Percentiles rank a stretch among this genome's conserved stretches.
Evolutionary conservation across 345 rosid genomes (phyloP).

Genomic region (Salix arbutifolia): DNA sequence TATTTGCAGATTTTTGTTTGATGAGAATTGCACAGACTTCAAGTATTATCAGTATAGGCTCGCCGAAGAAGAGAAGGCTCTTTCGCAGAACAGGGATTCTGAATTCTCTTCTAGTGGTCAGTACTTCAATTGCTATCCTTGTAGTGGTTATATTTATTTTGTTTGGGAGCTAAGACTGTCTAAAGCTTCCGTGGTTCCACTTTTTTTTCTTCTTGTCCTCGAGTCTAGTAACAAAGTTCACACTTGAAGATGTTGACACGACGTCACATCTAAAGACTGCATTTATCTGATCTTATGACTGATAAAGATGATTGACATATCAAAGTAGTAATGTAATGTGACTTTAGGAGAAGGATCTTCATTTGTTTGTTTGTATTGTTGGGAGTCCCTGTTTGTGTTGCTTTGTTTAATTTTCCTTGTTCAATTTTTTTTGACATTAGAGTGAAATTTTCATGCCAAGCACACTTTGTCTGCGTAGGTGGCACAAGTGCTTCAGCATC

Average conservation of each 20-base stretch:
- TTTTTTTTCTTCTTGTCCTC: neutral
- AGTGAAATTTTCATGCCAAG: constrained; percentile 10
- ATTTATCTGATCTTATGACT: neutral
- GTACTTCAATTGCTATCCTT: constrained; percentile 11
- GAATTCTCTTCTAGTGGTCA: constrained; percentile 47
- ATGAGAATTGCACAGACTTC: constrained; percentile 74
- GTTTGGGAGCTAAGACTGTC: neutral
- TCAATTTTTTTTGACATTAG: neutral
- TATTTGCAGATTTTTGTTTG: constrained; percentile 71
- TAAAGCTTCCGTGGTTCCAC: neutral
- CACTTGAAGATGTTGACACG: neutral
- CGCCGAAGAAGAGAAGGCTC: constrained; percentile 69
- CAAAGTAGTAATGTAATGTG: neutral
- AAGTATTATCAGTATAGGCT: constrained; percentile 76
- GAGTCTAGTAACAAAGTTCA: neutral
- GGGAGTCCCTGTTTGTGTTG: too few species aligned
- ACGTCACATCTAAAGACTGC: neutral
- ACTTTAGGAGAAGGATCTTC: neutral
- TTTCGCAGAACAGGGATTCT: constrained; percentile 48
- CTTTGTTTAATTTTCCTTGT: neutral
- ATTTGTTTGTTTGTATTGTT: neutral
- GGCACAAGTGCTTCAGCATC: constrained; percentile 43
- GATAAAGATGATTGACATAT: neutral
- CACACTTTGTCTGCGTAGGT: constrained; percentile 25
- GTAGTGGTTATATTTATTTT: neutral